Evolutionary conservation across 2,329 filamentous ascomycete species (phyloP).

Genomic region (Botryosphaeria dothidea): DNA sequence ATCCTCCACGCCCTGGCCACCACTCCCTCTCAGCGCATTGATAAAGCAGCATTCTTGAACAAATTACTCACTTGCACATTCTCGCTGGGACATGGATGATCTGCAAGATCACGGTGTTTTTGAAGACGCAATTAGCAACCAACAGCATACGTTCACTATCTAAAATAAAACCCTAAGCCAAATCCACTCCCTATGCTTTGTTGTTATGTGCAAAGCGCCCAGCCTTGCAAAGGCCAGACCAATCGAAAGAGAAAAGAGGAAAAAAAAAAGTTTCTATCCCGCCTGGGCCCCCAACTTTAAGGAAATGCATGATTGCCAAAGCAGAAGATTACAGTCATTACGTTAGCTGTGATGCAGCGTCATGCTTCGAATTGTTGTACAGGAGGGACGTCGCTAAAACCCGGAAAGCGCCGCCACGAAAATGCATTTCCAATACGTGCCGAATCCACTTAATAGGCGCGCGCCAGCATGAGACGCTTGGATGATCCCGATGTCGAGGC

Average conservation of each 20-base stretch:
- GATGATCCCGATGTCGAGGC: background rate
- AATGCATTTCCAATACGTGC: conserved; percentile 16
- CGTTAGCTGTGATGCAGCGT: conserved; percentile 30
- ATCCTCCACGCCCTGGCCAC: background rate
- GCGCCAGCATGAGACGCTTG: conserved; percentile 19
- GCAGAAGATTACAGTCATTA: conserved; percentile 42
- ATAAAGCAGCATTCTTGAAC: background rate
- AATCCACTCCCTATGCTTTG: conserved; percentile 20
- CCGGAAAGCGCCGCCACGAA: conserved; percentile 17
- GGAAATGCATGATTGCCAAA: conserved; percentile 30
- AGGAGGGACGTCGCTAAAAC: conserved; percentile 24
- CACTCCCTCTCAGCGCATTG: background rate
- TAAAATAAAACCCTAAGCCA: conserved; percentile 19
- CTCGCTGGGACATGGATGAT: background rate
- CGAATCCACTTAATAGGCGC: conserved; percentile 14
- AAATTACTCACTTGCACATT: background rate
- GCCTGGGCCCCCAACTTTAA: conserved; percentile 21
- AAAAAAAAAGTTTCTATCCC: conserved; percentile 19
- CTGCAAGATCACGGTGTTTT: too few relatives aligned
- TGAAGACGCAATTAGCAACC: background rate
- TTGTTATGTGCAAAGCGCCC: conserved; percentile 20
- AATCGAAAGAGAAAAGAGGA: background rate
- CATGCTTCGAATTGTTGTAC: conserved; percentile 41
- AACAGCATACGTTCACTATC: conserved; percentile 19
- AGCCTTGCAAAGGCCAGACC: conserved; percentile 13